Evolutionary conservation across 805 yeast species (phyloP).

Genomic region (Suhomyces faveliae): DNA sequence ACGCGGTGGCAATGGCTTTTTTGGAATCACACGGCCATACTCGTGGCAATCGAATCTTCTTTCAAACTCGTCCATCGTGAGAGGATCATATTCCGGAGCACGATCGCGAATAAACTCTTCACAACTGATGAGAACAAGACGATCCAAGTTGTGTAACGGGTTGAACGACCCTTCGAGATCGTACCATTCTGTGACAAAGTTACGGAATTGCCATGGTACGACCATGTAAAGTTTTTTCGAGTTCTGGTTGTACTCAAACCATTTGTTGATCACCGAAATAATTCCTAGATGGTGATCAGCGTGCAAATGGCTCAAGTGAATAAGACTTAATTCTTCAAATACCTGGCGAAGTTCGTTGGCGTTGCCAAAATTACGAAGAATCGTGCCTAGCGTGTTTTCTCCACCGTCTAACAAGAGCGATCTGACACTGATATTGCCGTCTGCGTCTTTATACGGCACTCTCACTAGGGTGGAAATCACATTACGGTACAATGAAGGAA

Average conservation of each 20-base stretch:
- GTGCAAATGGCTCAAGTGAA: conserved; percentile 86
- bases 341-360: conserved; percentile 34
- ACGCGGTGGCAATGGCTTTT: conserved; percentile 26
- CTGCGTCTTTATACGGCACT: conserved; percentile 47
- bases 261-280: conserved; percentile 62
- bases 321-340: conserved; percentile 58
- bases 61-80: conserved; percentile 32
- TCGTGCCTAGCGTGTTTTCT: conserved; percentile 79
- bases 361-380: conserved; percentile 60
- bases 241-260: conserved; percentile 51
- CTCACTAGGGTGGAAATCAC: conserved; percentile 80
- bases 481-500: conserved; percentile 82
- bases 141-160: conserved; percentile 29
- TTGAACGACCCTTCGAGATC: conserved; percentile 39
- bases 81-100: conserved; percentile 29
- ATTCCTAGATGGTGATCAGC: conserved; percentile 97
- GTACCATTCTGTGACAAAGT: conserved; percentile 70
- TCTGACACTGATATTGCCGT: conserved; percentile 29
- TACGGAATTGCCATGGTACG: conserved; percentile 71
- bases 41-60: conserved; percentile 26
- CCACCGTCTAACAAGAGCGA: conserved; percentile 86
- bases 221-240: conserved; percentile 51
- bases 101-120: conserved; percentile 49
- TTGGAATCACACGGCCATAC: conserved; percentile 13
- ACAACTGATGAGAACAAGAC: conserved; percentile 56